A percentile compares a stretch with the other conserved stretches of the same genome.
phyloP scores from a whole-genome alignment of 1,284 basidiomycete genomes.

The Lentinus polychrous region DNA sequence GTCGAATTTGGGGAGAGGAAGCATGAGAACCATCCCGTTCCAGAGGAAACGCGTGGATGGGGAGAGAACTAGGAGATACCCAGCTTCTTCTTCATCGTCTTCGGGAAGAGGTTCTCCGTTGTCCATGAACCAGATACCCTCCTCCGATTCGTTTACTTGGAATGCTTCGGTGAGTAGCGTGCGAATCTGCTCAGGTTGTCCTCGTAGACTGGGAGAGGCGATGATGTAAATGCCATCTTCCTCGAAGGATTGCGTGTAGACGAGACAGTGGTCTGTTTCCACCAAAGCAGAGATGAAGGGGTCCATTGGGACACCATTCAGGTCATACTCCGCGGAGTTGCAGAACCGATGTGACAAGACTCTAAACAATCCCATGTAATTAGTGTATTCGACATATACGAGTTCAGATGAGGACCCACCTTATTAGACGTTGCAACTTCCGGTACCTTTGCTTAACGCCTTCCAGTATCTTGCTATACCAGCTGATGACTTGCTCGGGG shows the following conservation, averaged over 20 bases:
- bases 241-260: constrained; percentile 88
- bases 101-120: constrained; percentile 42
- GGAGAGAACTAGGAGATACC: constrained; percentile 84
- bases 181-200: constrained; percentile 77
- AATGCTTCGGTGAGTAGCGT: constrained; percentile 85
- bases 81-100: constrained; percentile 50
- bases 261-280: constrained; percentile 88
- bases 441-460: constrained; percentile 89
- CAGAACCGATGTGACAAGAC: constrained; percentile 83
- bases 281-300: constrained; percentile 78
- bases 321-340: constrained; percentile 91
- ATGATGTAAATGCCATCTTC: constrained; percentile 93
- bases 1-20: constrained; percentile 65
- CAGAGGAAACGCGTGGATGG: constrained; percentile 88
- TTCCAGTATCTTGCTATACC: constrained; percentile 93
- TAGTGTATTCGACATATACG: background rate
- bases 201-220: constrained; percentile 77
- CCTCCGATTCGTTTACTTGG: constrained; percentile 58
- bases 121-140: constrained; percentile 49
- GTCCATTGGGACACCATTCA: constrained; percentile 79
- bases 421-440: constrained; percentile 89
- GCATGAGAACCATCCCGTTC: constrained; percentile 84
- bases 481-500: constrained; percentile 75
- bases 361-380: constrained; percentile 29
- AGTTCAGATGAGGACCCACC: constrained; percentile 38